Evolutionary conservation across 2,329 filamentous ascomycete species (phyloP).

Genomic region (Orbilia ellipsospora): DNA sequence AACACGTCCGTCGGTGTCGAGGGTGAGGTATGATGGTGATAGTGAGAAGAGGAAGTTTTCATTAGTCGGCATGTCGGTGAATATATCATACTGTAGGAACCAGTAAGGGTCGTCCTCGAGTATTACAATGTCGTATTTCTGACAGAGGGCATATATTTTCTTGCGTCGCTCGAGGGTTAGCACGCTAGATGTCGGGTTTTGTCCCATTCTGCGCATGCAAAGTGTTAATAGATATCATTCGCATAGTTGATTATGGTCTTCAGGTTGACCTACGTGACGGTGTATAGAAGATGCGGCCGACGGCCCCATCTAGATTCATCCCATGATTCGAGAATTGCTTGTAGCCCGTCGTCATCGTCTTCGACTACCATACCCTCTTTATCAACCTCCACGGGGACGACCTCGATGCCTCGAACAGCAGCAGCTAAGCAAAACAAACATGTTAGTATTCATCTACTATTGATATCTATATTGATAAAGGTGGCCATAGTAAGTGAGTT

Average conservation of each 20-base stretch:
- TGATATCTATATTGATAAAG: background rate
- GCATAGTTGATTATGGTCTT: constrained; percentile 58
- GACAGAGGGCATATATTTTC: constrained; percentile 82
- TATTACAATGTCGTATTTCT: constrained; percentile 87
- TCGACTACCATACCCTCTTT: constrained; percentile 79
- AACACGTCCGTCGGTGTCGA: constrained; percentile 88
- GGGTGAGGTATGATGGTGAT: constrained; percentile 79
- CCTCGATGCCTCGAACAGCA: constrained; percentile 75
- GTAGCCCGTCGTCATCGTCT: constrained; percentile 75
- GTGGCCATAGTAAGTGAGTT: background rate
- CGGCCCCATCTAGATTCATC: constrained; percentile 75
- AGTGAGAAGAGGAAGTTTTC: constrained; percentile 58
- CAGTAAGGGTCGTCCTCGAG: constrained; percentile 96
- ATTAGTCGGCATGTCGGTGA: constrained; percentile 56
- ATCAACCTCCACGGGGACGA: constrained; percentile 80
- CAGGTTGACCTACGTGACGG: constrained; percentile 70
- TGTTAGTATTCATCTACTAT: background rate
- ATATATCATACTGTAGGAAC: constrained; percentile 85
- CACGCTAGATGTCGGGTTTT: constrained; percentile 85
- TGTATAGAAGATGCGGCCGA: constrained; percentile 86
- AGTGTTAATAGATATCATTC: background rate
- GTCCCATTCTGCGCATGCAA: constrained; percentile 70
- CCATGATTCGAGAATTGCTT: constrained; percentile 85
- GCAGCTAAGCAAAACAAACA: constrained; percentile 62
- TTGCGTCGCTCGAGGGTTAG: constrained; percentile 78